These are phyloP conservation scores for Phytomonas sp. DNA, from an alignment of 208 protist genomes.

Conservation along the genomic window DNA sequence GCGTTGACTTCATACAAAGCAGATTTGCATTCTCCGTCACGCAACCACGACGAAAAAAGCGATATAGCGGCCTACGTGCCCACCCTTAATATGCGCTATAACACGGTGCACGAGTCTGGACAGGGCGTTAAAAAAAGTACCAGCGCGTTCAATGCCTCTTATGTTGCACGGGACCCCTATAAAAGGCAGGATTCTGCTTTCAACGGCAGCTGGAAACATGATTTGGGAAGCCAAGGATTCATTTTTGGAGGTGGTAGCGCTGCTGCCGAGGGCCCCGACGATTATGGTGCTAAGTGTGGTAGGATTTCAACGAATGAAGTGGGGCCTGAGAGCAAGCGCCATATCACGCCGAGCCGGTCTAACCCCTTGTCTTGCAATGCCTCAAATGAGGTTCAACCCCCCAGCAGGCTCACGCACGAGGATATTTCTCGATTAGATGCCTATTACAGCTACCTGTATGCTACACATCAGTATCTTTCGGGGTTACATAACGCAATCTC, in stretches of 20 bases:
- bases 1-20: background rate
- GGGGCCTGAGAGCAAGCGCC: background rate
- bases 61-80: background rate
- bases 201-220: background rate
- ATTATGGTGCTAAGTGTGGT: background rate
- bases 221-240: background rate
- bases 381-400: background rate
- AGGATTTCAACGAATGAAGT: background rate
- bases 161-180: background rate
- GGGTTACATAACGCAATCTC: background rate
- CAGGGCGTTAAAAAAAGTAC: background rate
- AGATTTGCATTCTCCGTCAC: background rate
- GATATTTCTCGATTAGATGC: background rate
- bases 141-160: background rate
- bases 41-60: background rate
- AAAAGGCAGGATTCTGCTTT: background rate
- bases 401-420: background rate
- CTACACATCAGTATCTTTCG: background rate
- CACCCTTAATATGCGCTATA: background rate
- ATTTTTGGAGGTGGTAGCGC: background rate
- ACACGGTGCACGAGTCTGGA: background rate
- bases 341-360: background rate
- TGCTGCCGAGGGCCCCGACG: background rate
- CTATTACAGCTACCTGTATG: background rate
- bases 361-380: background rate